A percentile compares a stretch with the other conserved stretches of the same genome.
phyloP scores from a whole-genome alignment of 1,284 basidiomycete species.

The Mycosarcoma maydis region DNA sequence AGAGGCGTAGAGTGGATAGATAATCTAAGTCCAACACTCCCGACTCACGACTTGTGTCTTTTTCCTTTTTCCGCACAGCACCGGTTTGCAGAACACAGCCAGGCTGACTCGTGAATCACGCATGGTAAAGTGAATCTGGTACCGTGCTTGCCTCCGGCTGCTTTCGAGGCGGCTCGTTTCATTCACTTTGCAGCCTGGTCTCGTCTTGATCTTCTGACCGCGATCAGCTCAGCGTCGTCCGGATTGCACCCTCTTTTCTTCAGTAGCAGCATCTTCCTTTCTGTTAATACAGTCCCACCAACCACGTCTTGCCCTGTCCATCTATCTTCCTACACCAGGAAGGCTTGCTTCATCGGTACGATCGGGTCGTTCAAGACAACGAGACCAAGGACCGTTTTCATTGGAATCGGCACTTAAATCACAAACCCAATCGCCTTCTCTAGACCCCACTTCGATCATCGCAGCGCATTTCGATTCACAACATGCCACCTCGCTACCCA shows the following conservation, averaged over 20 bases:
- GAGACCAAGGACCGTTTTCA: not conserved
- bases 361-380: not conserved
- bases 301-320: not conserved
- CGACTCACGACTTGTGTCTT: too few relatives aligned
- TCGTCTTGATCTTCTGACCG: constrained; percentile 1
- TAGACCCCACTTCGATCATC: constrained; percentile 21
- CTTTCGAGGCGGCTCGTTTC: not conserved
- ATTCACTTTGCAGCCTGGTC: not conserved
- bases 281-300: not conserved
- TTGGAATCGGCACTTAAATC: not conserved
- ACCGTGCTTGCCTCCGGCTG: too few relatives aligned
- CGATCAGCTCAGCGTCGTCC: too few relatives aligned
- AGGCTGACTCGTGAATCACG: too few relatives aligned
- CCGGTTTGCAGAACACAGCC: not conserved
- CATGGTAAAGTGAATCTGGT: too few relatives aligned
- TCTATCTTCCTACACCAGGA: constrained; percentile 1
- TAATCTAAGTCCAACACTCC: too few relatives aligned
- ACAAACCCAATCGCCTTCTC: not conserved
- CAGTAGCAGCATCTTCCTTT: too few relatives aligned
- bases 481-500: constrained; percentile 40
- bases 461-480: not conserved
- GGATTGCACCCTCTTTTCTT: too few relatives aligned
- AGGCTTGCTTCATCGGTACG: constrained; percentile 3
- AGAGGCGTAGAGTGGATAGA: too few relatives aligned
- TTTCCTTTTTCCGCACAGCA: not conserved